Base-by-base conservation (phyloP, 2,329 filamentous ascomycete genomes). In the Fusarium nygamai region DNA sequence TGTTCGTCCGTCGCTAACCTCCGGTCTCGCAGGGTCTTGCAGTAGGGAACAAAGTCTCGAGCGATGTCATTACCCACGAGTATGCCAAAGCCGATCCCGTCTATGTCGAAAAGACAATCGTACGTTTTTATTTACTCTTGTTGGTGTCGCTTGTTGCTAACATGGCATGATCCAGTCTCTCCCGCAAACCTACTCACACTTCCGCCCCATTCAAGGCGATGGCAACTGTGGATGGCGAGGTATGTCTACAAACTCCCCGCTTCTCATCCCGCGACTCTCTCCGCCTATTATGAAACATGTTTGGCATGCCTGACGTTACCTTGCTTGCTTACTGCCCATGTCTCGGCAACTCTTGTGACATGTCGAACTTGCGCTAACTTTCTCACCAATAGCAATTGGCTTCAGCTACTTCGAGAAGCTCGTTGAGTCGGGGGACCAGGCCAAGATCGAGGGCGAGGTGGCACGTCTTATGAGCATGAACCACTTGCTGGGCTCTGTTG, bases 171-270 rank as follows among this genome's bases (percentile, higher is more conserved):
- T 60, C 51, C 76, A 97, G 95, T 89, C 92, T 27, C 88, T 99
- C 62, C 93, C 95, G 12, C 88, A 92, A 78, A 94, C 92, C 64
- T 98, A 97, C 82, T 93, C 94, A 27, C 92, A 95, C 81, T 98
- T 96, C 81, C 94, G 96, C 63, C 92, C 92, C 17, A 91, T 98
- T 81, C 92, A 93, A 83, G 96, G 96, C 61, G 96, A 98, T 84
- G 96, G 96, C 67, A 97, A 97, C 81, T 98, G 96, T 84, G 96
- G 96, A 79, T 98, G 96, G 96, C 91, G 96, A 92, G 96, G 96
- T 98, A 88, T 86, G 92, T 85, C 67, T 65, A 76, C 41, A 59
- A 20, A 20, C 31, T 73, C 74, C 60, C 61, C 53, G 67, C 58
- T 61, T 65, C 44, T 53, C 58, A 53, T 63, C 46, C 47, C 43